A percentile compares a stretch with the other conserved stretches of the same genome.
Conservation (phyloP, 352 stramenopile species). For the Pythium utonaiense region DNA sequence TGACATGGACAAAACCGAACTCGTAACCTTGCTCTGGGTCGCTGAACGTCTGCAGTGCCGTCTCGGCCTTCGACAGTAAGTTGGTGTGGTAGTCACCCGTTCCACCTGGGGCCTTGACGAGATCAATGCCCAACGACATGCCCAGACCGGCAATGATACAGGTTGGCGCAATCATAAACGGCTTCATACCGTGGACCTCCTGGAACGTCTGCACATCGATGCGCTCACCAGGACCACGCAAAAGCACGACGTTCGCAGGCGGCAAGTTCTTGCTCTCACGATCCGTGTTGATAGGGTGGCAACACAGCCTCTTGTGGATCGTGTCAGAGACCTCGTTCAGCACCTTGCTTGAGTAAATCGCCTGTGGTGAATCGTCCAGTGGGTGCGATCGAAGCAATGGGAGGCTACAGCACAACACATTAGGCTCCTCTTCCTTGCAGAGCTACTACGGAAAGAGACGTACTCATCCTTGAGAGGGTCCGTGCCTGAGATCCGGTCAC, state of each 20-base stretch:
- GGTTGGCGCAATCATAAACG: conserved; percentile 88
- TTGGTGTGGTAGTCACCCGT: conserved; percentile 88
- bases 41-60: conserved; percentile 45
- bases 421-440: not conserved
- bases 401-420: conserved; percentile 34
- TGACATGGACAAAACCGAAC: conserved; percentile 85
- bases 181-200: conserved; percentile 72
- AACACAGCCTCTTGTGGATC: conserved; percentile 59
- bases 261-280: conserved; percentile 48
- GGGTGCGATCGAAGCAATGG: conserved; percentile 56
- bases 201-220: conserved; percentile 84
- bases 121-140: conserved; percentile 82
- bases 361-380: conserved; percentile 58
- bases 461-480: conserved; percentile 89
- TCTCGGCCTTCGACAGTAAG: conserved; percentile 74
- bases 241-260: conserved; percentile 81
- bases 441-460: conserved; percentile 8
- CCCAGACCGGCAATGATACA: conserved; percentile 87
- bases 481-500: conserved; percentile 83
- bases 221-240: conserved; percentile 78
- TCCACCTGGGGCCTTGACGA: conserved; percentile 60
- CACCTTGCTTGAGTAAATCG: conserved; percentile 68
- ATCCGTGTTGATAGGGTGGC: conserved; percentile 74
- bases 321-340: conserved; percentile 74
- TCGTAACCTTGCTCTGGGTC: conserved; percentile 36